Evolutionary conservation across 345 rosid genomes (phyloP).

Genomic region (Noccaea caerulescens): DNA sequence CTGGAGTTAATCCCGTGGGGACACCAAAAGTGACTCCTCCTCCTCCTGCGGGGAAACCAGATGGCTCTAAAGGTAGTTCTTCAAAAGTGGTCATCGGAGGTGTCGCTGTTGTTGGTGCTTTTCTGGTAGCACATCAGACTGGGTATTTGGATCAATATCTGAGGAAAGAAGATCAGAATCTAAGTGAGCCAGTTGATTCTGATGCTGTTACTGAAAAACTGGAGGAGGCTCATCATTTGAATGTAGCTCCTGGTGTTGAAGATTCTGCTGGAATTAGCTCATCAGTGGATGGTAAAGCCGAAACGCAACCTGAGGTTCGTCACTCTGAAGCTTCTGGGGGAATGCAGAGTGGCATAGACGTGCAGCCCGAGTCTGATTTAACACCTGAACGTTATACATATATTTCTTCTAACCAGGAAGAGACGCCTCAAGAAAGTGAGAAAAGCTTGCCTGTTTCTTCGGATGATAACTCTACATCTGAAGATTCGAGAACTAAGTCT

Average conservation of each 20-base stretch:
- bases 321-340: constrained; percentile 45
- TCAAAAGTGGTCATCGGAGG: constrained; percentile 57
- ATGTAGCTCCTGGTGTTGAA: constrained; percentile 39
- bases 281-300: constrained; percentile 45
- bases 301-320: constrained; percentile 41
- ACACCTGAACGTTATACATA: constrained; percentile 43
- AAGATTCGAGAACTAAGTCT: constrained; percentile 43
- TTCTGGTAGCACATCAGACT: constrained; percentile 55
- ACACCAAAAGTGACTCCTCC: constrained; percentile 36
- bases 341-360: constrained; percentile 39
- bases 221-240: constrained; percentile 43
- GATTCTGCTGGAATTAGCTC: constrained; percentile 43
- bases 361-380: constrained; percentile 47
- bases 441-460: constrained; percentile 38
- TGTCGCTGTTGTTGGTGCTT: constrained; percentile 53
- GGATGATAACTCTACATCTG: constrained; percentile 32
- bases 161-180: constrained; percentile 42
- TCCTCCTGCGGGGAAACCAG: constrained; percentile 48
- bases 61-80: constrained; percentile 50
- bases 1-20: constrained; percentile 49
- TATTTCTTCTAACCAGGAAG: constrained; percentile 46
- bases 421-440: constrained; percentile 45
- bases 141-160: constrained; percentile 66
- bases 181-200: constrained; percentile 38
- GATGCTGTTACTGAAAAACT: constrained; percentile 33